These are phyloP conservation scores for Mrakia gelida DNA, from an alignment of 768 basidiomycete species.

Conservation along the genomic window DNA sequence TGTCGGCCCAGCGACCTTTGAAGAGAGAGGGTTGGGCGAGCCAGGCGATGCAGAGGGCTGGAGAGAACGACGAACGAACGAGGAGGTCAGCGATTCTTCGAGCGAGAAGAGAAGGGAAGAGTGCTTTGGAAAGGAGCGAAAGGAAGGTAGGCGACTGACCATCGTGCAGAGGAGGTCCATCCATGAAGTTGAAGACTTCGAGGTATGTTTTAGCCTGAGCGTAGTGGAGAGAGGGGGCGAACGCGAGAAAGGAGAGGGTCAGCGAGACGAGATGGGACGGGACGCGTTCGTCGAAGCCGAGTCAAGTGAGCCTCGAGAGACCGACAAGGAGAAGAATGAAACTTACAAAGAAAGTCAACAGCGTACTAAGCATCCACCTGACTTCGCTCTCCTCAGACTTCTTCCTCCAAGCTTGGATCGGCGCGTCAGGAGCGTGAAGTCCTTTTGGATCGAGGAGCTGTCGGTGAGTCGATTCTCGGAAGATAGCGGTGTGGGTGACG, in stretches of 20 bases:
- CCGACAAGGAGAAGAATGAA: constrained; percentile 57
- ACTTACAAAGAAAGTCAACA: constrained; percentile 48
- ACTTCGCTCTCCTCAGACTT: constrained; percentile 24
- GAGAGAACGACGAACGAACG: no score
- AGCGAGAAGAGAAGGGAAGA: no score
- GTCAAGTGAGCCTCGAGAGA: neutral
- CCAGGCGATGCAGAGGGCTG: constrained; percentile 14
- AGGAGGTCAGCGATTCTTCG: no score
- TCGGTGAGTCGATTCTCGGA: constrained; percentile 55
- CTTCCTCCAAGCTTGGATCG: neutral
- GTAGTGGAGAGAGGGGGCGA: constrained; percentile 58
- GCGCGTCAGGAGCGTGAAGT: constrained; percentile 4
- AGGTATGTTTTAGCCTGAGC: constrained; percentile 58
- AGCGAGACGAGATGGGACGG: constrained; percentile 44
- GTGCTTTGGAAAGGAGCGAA: no score
- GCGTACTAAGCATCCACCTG: constrained; percentile 34
- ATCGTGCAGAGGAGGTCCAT: constrained; percentile 84
- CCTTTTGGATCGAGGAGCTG: constrained; percentile 49
- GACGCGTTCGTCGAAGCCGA: constrained; percentile 22
- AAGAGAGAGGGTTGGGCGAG: constrained; percentile 25
- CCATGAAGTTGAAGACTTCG: constrained; percentile 70
- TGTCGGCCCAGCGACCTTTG: constrained; percentile 22
- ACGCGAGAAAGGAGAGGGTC: constrained; percentile 69
- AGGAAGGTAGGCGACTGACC: no score
- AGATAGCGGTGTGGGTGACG: constrained; percentile 79